Evolutionary conservation across 805 yeast species (phyloP).

Genomic region (Yamadazyma nakazawae): DNA sequence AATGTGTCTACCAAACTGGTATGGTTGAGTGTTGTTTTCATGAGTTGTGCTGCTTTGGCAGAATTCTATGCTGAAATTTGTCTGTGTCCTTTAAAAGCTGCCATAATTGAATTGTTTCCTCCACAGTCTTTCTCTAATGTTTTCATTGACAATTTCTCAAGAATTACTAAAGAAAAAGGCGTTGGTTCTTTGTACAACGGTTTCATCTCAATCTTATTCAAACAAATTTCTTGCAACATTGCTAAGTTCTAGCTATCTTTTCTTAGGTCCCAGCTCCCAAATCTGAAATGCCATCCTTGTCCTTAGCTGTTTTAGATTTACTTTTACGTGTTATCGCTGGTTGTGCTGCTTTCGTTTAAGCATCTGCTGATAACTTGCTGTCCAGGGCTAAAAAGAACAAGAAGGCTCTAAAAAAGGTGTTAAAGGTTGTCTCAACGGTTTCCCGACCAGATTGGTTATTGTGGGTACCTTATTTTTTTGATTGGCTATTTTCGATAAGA

Average conservation of each 20-base stretch:
- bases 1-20: constrained; percentile 74
- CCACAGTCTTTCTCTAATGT: constrained; percentile 86
- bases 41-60: constrained; percentile 84
- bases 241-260: constrained; percentile 78
- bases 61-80: constrained; percentile 90
- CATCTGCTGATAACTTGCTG: constrained; percentile 87
- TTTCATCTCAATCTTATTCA: constrained; percentile 87
- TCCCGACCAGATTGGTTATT: constrained; percentile 88
- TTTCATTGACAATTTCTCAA: constrained; percentile 78
- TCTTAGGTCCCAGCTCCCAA: constrained; percentile 63
- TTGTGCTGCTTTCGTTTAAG: constrained; percentile 85
- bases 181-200: constrained; percentile 85
- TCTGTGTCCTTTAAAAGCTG: constrained; percentile 86
- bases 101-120: constrained; percentile 87
- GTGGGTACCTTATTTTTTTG: constrained; percentile 89
- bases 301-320: constrained; percentile 66
- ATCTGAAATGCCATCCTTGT: constrained; percentile 51
- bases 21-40: constrained; percentile 67
- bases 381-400: constrained; percentile 89
- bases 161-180: constrained; percentile 83
- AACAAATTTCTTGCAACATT: constrained; percentile 88
- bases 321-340: constrained; percentile 87
- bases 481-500: constrained; percentile 85
- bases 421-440: constrained; percentile 82
- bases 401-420: constrained; percentile 88